Percentiles rank a stretch among this genome's conserved stretches.
Evolutionary conservation across 2,329 filamentous ascomycete species (phyloP).

Genomic region (Exophiala calicioides): DNA sequence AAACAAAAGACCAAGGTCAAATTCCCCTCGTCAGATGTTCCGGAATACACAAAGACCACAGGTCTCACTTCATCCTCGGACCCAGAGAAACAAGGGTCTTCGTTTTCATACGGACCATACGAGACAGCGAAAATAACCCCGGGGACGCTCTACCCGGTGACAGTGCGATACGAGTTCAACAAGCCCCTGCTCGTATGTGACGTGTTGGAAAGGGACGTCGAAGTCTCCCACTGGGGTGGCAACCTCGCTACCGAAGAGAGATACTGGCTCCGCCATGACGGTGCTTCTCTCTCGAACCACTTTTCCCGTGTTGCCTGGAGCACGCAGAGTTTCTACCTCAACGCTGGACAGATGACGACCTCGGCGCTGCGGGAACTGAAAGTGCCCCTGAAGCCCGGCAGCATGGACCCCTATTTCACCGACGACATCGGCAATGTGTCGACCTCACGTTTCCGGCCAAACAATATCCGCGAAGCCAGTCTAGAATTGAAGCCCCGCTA

Average conservation of each 20-base stretch:
- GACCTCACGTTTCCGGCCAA: slow-evolving; percentile 77
- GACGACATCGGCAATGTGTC: slow-evolving; percentile 97
- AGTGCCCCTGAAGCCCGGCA: slow-evolving; percentile 76
- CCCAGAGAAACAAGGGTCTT: slow-evolving; percentile 80
- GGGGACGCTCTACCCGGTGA: slow-evolving; percentile 69
- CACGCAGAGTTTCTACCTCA: slow-evolving; percentile 65
- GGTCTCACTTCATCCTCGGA: slow-evolving; percentile 59
- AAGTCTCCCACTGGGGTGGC: slow-evolving; percentile 97
- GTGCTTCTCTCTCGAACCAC: slow-evolving; percentile 71
- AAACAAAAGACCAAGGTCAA: slow-evolving; percentile 99
- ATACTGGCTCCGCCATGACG: slow-evolving; percentile 84
- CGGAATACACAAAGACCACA: slow-evolving; percentile 78
- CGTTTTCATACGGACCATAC: slow-evolving; percentile 89
- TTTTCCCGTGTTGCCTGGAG: slow-evolving; percentile 80
- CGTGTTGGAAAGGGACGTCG: slow-evolving; percentile 82
- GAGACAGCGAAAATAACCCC: slow-evolving; percentile 68
- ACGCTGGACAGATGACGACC: slow-evolving; percentile 61
- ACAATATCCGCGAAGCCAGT: slow-evolving; percentile 67
- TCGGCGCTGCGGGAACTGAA: slow-evolving; percentile 79
- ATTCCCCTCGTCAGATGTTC: slow-evolving; percentile 73
- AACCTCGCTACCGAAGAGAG: slow-evolving; percentile 94
- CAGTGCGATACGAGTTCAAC: slow-evolving; percentile 91
- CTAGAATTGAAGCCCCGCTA: slow-evolving; percentile 92
- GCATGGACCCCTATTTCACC: slow-evolving; percentile 86
- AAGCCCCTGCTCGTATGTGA: slow-evolving; percentile 82